These are phyloP conservation scores for Carex cristatella DNA, from an alignment of 176 grass and related monocot species.

Conservation along the genomic window DNA sequence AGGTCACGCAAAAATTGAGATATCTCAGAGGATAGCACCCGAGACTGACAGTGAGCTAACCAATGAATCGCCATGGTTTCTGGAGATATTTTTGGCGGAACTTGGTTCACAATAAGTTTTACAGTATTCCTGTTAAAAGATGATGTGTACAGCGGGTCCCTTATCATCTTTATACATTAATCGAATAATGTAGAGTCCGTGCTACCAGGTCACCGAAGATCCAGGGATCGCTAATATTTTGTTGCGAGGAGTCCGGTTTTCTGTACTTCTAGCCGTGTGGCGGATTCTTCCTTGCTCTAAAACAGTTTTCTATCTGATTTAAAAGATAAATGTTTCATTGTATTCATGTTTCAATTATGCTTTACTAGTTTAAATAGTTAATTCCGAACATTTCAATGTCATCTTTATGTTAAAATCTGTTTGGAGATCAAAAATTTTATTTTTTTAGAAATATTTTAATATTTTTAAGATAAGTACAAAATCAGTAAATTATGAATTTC, in stretches of 20 bases:
- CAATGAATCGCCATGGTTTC: background rate
- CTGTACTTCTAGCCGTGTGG: background rate
- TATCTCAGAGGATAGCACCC: no score
- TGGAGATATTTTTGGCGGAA: background rate
- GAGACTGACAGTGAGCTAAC: background rate
- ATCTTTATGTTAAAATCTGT: no score
- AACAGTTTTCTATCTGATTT: background rate
- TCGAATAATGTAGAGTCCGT: background rate
- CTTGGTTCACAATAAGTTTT: background rate
- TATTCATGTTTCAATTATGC: no score
- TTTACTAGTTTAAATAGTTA: no score
- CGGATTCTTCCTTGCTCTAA: background rate
- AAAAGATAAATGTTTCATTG: background rate
- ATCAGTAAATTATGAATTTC: no score
- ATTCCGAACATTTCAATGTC: no score
- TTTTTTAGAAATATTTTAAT: no score
- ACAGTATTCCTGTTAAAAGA: background rate
- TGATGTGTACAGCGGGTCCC: background rate
- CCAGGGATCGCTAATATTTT: background rate
- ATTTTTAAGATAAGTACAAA: no score
- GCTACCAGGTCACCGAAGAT: background rate
- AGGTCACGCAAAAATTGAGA: no score
- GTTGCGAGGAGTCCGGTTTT: background rate
- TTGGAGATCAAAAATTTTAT: no score
- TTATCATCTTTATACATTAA: background rate